Conservation (phyloP, 164 flowering plant genomes). For the Umbilicus rupestris region DNA sequence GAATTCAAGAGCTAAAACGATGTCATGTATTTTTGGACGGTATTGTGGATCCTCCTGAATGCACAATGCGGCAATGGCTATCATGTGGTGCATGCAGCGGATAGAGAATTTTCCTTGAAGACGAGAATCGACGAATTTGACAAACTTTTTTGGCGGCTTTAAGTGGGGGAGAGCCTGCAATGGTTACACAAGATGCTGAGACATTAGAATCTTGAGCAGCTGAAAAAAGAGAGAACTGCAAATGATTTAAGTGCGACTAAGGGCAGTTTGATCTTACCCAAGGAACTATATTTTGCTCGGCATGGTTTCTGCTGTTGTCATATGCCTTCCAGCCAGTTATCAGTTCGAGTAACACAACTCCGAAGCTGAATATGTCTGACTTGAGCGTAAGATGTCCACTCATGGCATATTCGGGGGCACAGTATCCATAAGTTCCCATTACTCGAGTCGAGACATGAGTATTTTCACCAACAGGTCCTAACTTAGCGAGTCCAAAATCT, state of each 20-base stretch:
- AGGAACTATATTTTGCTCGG: slow-evolving; percentile 52
- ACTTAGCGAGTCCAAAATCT: slow-evolving; percentile 78
- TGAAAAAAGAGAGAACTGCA: background rate
- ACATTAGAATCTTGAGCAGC: background rate
- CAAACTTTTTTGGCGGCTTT: slow-evolving; percentile 45
- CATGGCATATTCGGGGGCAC: slow-evolving; percentile 89
- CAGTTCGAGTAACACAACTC: slow-evolving; percentile 69
- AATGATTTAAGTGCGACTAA: background rate
- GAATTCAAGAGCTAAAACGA: slow-evolving; percentile 67
- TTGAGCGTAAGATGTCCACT: slow-evolving; percentile 52
- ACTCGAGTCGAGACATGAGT: slow-evolving; percentile 82
- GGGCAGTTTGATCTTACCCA: slow-evolving; percentile 44
- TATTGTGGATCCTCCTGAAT: slow-evolving; percentile 59
- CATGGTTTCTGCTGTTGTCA: slow-evolving; percentile 32
- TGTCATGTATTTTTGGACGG: slow-evolving; percentile 60
- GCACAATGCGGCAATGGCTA: slow-evolving; percentile 72
- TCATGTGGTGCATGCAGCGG: slow-evolving; percentile 48
- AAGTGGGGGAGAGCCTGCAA: slow-evolving; percentile 61
- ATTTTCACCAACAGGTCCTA: slow-evolving; percentile 81
- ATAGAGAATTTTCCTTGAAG: slow-evolving; percentile 44
- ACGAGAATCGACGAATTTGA: slow-evolving; percentile 49
- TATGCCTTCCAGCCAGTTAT: slow-evolving; percentile 65
- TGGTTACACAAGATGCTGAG: background rate
- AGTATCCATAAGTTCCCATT: slow-evolving; percentile 84
- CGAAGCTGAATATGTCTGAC: slow-evolving; percentile 82